Evolutionary conservation across 192 early-diverging fungal genomes (phyloP), one percentile per base, ranked within the genome.

Genomic region (Coemansia sp.): DNA sequence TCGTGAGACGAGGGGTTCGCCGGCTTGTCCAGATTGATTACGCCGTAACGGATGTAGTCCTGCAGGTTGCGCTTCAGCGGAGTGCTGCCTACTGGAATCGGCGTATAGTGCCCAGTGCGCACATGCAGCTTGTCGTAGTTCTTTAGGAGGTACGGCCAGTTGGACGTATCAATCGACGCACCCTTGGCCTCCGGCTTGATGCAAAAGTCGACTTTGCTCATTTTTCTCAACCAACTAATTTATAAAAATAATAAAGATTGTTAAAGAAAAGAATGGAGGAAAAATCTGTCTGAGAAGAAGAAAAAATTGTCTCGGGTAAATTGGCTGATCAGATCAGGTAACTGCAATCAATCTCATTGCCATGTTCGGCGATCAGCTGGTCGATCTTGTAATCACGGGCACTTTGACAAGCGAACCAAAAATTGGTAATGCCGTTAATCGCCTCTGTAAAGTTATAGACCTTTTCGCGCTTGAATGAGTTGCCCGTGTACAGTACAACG

Each of bases 1-100:
- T 99, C 97, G 85, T 99, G 97, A 44, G 97, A 99, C 53, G 95
- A 98, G 53, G 97, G 97, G 84, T 99, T 99, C 32, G 97, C 88
- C 33, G 97, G 97, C 84, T 99, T 99, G 85, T 99, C 97, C 62
- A 99, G 85, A 84, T 99, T 99, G 82, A 99, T 99, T 48, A 96
- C 89, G 72, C 97, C 97, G 84, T 97, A 99, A 79, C 89, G 85
- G 62, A 99, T 80, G 72, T 99, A 97, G 66, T 93, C 87, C 27
- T 86, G 72, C 68, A 99, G 85, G 54, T 88, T 84, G 72, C 97
- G 93, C 82, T 94, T 94, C 72, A 99, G 83, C 17, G 97, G 97
- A 63, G 94, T 91, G 71, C 87, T 94, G 39, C 97, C 95, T 46
- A 84, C 87, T 21, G 95, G 93, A 61, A 99, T 95, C 52, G 97